These are phyloP conservation scores for Petrea volubilis DNA, from an alignment of 257 asterid genomes.

Conservation along the genomic window DNA sequence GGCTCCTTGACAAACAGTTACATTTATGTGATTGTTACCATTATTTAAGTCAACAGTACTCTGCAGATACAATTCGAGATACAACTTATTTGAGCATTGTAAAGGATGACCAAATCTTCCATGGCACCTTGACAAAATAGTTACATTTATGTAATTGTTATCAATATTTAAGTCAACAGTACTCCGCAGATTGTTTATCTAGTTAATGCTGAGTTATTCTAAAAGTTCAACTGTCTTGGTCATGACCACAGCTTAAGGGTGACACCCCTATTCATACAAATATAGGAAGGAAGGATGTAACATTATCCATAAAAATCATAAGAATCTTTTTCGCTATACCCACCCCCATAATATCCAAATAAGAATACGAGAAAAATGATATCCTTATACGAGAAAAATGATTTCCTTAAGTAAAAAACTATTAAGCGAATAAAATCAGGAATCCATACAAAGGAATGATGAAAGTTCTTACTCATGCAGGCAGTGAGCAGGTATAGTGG, in stretches of 20 bases:
- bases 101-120: neutral
- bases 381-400: neutral
- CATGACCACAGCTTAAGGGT: neutral
- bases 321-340: neutral
- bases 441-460: slow-evolving; percentile 16
- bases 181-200: neutral
- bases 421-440: slow-evolving; percentile 15
- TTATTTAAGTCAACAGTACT: neutral
- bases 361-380: neutral
- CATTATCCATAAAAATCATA: neutral
- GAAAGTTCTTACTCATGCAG: slow-evolving; percentile 76
- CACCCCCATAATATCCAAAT: slow-evolving; percentile 11
- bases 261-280: slow-evolving; percentile 13
- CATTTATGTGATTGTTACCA: neutral
- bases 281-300: neutral
- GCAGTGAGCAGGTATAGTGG: slow-evolving; percentile 84
- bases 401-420: no score
- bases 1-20: neutral
- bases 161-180: neutral
- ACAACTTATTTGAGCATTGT: neutral
- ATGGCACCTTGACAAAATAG: neutral
- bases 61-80: neutral
- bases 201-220: neutral
- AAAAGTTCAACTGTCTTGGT: neutral
- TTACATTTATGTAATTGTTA: neutral